Conservation (phyloP, 345 rosid genomes). For the Aurinia saxatilis region DNA sequence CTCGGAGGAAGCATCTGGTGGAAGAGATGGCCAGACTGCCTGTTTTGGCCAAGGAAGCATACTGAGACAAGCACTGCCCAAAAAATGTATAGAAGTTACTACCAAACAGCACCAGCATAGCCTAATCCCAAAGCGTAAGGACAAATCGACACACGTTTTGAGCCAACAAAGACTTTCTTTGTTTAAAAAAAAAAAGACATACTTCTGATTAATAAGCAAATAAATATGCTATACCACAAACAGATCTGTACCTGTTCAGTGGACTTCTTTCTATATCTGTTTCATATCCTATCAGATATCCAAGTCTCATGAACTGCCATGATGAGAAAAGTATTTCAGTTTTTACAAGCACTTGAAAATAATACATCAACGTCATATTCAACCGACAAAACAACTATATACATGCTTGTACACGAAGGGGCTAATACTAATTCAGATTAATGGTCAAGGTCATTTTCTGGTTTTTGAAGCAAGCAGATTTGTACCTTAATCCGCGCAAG, state of each 20-base stretch:
- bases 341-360: slow-evolving; percentile 3
- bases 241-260: slow-evolving; percentile 62
- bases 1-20: slow-evolving; percentile 65
- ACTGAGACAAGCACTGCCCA: slow-evolving; percentile 89
- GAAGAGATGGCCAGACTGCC: slow-evolving; percentile 89
- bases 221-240: background rate
- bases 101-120: background rate
- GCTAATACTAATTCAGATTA: too few species aligned
- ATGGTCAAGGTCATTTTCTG: too few species aligned
- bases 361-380: background rate
- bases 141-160: background rate
- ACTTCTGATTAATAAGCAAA: background rate
- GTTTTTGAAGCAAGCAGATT: background rate
- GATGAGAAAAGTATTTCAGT: slow-evolving; percentile 22
- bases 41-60: slow-evolving; percentile 99
- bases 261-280: slow-evolving; percentile 89
- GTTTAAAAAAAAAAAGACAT: background rate
- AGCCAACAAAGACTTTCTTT: background rate
- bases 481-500: slow-evolving; percentile 83
- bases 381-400: slow-evolving; percentile 1
- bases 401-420: background rate
- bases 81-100: slow-evolving; percentile 17
- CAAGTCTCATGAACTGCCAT: slow-evolving; percentile 94
- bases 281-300: slow-evolving; percentile 88
- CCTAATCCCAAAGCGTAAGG: slow-evolving; percentile 4